Conservation (phyloP, 768 basidiomycete genomes). For the Peribolospora kevripleyi region DNA sequence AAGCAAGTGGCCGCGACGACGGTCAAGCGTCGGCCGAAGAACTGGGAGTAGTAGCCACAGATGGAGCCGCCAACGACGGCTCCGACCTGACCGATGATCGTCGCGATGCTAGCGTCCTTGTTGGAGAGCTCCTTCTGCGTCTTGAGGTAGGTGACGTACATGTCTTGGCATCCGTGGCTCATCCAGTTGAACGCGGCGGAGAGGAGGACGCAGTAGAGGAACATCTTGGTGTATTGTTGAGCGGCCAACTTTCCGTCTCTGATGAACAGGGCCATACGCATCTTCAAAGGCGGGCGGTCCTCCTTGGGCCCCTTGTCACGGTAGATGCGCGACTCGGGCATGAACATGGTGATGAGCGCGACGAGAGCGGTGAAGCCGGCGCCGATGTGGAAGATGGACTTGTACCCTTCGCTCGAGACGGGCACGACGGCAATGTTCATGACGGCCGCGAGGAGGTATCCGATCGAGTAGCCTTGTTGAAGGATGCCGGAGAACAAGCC, state of each 20-base stretch:
- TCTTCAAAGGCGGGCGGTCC: not conserved
- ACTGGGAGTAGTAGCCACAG: conserved; percentile 18
- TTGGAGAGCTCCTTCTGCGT: conserved; percentile 14
- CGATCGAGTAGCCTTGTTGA: conserved; percentile 19
- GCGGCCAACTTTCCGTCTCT: conserved; percentile 1
- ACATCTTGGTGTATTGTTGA: conserved; percentile 12
- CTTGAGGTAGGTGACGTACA: conserved; percentile 17
- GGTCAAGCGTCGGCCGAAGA: conserved; percentile 14
- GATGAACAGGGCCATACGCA: too few species aligned
- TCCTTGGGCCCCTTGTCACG: conserved; percentile 13
- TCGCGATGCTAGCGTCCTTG: conserved; percentile 16
- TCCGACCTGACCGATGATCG: conserved; percentile 19
- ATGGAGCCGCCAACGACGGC: conserved; percentile 17
- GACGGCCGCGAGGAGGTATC: conserved; percentile 19
- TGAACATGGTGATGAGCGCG: conserved; percentile 16
- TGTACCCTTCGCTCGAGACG: conserved; percentile 14
- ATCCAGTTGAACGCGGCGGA: conserved; percentile 36
- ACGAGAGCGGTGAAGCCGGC: conserved; percentile 18
- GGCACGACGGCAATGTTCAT: conserved; percentile 18
- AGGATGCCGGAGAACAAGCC: conserved; percentile 18
- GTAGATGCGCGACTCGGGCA: conserved; percentile 18
- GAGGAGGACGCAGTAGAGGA: conserved; percentile 6
- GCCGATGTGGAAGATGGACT: conserved; percentile 19
- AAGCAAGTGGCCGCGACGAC: conserved; percentile 7
- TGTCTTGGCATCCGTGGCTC: conserved; percentile 17